Conservation (phyloP, 2,329 filamentous ascomycete genomes). For the Penicillium sp. region DNA sequence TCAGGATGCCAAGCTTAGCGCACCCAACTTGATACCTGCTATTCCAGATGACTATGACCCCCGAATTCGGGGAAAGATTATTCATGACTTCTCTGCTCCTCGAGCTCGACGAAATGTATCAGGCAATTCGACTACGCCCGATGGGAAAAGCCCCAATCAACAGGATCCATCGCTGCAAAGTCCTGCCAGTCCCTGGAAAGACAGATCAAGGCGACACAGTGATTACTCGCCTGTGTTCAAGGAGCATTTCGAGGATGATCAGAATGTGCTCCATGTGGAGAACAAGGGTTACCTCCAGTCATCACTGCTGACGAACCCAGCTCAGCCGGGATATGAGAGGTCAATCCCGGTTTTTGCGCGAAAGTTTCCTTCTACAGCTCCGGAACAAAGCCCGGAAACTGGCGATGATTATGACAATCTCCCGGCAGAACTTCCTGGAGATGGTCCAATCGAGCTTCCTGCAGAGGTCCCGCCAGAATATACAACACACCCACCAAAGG, state of each 20-base stretch:
- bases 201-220: constrained; percentile 34
- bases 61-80: constrained; percentile 61
- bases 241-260: constrained; percentile 60
- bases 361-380: constrained; percentile 39
- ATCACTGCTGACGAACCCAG: constrained; percentile 33
- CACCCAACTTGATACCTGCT: constrained; percentile 50
- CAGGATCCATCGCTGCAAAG: constrained; percentile 19
- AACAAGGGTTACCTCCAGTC: constrained; percentile 46
- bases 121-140: constrained; percentile 18
- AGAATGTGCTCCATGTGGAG: constrained; percentile 40
- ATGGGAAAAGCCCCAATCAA: constrained; percentile 9
- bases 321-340: constrained; percentile 29
- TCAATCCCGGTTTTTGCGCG: constrained; percentile 47
- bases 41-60: constrained; percentile 63
- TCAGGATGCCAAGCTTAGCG: constrained; percentile 53
- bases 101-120: constrained; percentile 46
- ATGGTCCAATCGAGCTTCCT: constrained; percentile 7
- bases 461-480: not conserved
- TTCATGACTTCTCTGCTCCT: constrained; percentile 66
- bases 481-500: constrained; percentile 1
- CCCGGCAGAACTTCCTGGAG: constrained; percentile 6
- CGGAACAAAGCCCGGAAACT: constrained; percentile 21
- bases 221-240: constrained; percentile 60
- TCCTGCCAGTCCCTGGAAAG: constrained; percentile 15
- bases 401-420: constrained; percentile 5